Conservation (phyloP, 441 rosid species). For the Cnidoscolus chayamansa region DNA sequence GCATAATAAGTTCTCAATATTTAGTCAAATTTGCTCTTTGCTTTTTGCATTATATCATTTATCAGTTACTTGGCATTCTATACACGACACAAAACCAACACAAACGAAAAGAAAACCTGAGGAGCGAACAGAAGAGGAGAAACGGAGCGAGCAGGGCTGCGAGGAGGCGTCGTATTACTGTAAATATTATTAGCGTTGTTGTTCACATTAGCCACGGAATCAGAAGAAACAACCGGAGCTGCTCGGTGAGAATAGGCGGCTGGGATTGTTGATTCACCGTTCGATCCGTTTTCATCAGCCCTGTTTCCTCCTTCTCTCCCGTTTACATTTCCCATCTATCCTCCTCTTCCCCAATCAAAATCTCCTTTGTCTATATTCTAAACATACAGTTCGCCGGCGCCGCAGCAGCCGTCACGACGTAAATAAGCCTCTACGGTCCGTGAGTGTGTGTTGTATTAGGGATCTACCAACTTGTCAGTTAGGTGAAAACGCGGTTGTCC, state of each 20-base stretch:
- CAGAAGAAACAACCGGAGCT: constrained; percentile 3
- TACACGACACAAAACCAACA: background rate
- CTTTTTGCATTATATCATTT: no score
- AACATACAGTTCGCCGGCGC: no score
- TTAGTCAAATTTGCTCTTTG: no score
- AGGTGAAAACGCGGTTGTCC: no score
- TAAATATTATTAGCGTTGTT: background rate
- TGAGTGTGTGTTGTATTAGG: no score
- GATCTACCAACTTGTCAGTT: no score
- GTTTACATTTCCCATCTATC: constrained; percentile 65
- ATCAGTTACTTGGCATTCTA: no score
- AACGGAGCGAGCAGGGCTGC: constrained; percentile 49
- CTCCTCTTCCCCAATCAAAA: background rate
- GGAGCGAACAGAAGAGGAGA: constrained; percentile 68
- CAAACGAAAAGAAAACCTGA: constrained; percentile 41
- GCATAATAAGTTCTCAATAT: no score
- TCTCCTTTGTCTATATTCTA: no score
- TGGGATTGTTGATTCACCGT: constrained; percentile 20
- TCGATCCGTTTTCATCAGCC: constrained; percentile 38
- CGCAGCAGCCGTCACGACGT: no score
- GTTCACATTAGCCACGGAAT: constrained; percentile 15
- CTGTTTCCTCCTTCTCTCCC: constrained; percentile 37
- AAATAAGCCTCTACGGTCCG: no score
- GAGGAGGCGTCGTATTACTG: constrained; percentile 35
- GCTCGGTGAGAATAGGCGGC: constrained; percentile 11